These are phyloP conservation scores for Geotrichum phurueaensis DNA, from an alignment of 1,139 yeast genomes.

Conservation along the genomic window DNA sequence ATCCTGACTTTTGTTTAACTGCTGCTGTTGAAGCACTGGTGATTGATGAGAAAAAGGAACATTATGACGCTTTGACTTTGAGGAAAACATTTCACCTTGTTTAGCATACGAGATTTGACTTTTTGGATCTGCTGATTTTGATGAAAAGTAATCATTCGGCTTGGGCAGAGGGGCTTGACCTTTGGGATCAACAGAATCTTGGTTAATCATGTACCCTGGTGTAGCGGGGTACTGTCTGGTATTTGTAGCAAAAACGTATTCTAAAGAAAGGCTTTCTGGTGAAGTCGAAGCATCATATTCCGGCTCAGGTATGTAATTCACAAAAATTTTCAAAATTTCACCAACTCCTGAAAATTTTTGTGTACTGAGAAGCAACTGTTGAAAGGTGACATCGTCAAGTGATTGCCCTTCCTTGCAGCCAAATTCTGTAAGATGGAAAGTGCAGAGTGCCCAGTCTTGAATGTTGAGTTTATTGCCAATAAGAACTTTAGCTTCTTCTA, in stretches of 20 bases:
- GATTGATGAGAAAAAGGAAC: not conserved
- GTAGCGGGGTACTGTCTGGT: conserved; percentile 26
- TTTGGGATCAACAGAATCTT: conserved; percentile 11
- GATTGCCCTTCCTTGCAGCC: conserved; percentile 59
- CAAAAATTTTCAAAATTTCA: conserved; percentile 29
- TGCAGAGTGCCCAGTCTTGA: conserved; percentile 39
- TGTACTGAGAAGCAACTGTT: conserved; percentile 27
- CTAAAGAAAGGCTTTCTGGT: conserved; percentile 22
- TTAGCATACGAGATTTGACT: conserved; percentile 8
- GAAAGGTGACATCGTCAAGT: conserved; percentile 48
- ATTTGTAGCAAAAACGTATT: conserved; percentile 16
- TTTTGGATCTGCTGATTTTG: conserved; percentile 8
- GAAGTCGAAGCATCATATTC: conserved; percentile 16
- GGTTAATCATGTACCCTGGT: conserved; percentile 29
- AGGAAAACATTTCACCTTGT: conserved; percentile 13
- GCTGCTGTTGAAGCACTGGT: conserved; percentile 1
- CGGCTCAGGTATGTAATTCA: conserved; percentile 14
- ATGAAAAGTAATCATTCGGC: conserved; percentile 14
- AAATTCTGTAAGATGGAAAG: conserved; percentile 68
- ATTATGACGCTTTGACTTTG: not conserved
- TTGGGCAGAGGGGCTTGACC: conserved; percentile 9
- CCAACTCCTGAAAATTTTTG: conserved; percentile 12
- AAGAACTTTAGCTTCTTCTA: conserved; percentile 37
- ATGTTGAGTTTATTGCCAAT: conserved; percentile 42
- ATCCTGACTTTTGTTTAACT: conserved; percentile 10